A percentile compares a stretch with the other conserved stretches of the same genome.
phyloP scores from a whole-genome alignment of 2,329 filamentous ascomycete species.

The Trichophyton schoenleinii region DNA sequence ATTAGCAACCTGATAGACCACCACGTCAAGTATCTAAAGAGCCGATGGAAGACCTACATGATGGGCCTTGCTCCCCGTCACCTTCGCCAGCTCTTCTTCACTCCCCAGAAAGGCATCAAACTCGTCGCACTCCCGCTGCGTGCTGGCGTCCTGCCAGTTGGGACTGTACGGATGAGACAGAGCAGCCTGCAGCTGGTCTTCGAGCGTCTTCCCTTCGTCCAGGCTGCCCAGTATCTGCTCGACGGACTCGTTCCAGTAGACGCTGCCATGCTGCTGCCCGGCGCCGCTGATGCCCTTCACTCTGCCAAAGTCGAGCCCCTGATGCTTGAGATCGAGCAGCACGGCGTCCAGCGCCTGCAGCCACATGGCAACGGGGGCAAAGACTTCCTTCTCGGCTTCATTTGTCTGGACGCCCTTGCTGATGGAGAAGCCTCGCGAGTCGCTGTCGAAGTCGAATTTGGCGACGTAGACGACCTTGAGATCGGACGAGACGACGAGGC shows the following conservation, averaged over 20 bases:
- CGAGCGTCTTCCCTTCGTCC: conserved; percentile 48
- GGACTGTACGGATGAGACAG: conserved; percentile 81
- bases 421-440: conserved; percentile 65
- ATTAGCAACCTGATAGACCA: background rate
- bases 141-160: conserved; percentile 97
- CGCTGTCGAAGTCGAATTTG: conserved; percentile 89
- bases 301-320: conserved; percentile 57
- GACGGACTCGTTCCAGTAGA: conserved; percentile 72
- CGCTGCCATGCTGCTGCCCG: conserved; percentile 94
- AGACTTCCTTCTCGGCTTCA: conserved; percentile 73
- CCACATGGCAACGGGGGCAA: conserved; percentile 87
- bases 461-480: conserved; percentile 71
- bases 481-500: conserved; percentile 71
- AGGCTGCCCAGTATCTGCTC: conserved; percentile 51
- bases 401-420: conserved; percentile 80
- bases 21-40: background rate
- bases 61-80: conserved; percentile 85
- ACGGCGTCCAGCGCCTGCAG: conserved; percentile 85
- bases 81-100: conserved; percentile 56
- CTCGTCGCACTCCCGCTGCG: conserved; percentile 76
- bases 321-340: conserved; percentile 55
- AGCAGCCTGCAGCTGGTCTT: conserved; percentile 58
- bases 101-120: conserved; percentile 65
- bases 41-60: conserved; percentile 50
- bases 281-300: conserved; percentile 79